Base-by-base conservation (phyloP, 345 rosid species). In the Eutrema heterophyllum region DNA sequence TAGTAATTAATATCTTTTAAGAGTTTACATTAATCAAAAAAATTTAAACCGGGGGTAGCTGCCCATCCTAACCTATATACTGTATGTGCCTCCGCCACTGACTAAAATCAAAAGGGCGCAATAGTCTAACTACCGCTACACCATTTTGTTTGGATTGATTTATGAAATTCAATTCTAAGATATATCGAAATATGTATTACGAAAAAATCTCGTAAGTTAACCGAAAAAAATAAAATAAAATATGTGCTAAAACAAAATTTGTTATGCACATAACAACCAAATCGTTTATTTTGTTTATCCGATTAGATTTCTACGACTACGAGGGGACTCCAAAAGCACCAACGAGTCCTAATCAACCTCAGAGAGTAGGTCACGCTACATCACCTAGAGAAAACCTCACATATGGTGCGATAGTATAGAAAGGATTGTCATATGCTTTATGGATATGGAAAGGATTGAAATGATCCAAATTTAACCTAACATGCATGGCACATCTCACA, bases 401-500 rank as follows among this genome's bases (percentile, higher is more conserved):
- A 30, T 12, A 44, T 57, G 13, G 49, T 68, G 53, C 40, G 33
- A 29, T 18, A n/a, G n/a, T n/a, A n/a, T n/a, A n/a, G n/a, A n/a
- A n/a, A n/a, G n/a, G n/a, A n/a, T n/a, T n/a, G n/a, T n/a, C 21
- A 46, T 45, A 57, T 58, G 39, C 39, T n/a, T 57, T 35, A 46
- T 27, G 24, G 49, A 35, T 9, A 9, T 49, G 75, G 59, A 46
- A 71, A 18, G n/a, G 41, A 27, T 54, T 63, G 64, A 63, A 72
- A 53, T 72, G 45, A 53, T 72, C 46, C 46, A 43, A 32, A 30
- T 53, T 8, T 24, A 74, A 56, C 78, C 72, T 56, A 66, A 46
- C 48, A 66, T 66, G 66, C 72, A 29, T 65, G 65, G 15, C 66
- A 73, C 35, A 46, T 57, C 71, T 56, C 78, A 65, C 72, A 35